These are phyloP conservation scores for Scleromitrula shiraiana DNA, from an alignment of 2,329 filamentous ascomycete genomes.

Conservation along the genomic window DNA sequence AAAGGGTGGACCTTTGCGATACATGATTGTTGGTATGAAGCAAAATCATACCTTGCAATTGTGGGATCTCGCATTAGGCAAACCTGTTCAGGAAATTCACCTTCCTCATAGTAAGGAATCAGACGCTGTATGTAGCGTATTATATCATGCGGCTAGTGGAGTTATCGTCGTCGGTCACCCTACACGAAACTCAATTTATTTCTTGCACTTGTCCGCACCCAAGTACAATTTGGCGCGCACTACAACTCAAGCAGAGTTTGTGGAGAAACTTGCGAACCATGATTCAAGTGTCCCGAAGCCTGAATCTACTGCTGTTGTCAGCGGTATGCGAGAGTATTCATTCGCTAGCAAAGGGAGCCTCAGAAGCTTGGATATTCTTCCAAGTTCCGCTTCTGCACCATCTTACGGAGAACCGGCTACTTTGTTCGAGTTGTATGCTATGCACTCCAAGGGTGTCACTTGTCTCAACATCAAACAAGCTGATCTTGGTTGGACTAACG, in stretches of 20 bases:
- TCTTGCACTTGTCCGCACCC: constrained; percentile 89
- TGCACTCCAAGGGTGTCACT: constrained; percentile 96
- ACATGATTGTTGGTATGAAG: constrained; percentile 96
- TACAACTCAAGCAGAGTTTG: constrained; percentile 82
- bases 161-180: constrained; percentile 95
- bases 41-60: constrained; percentile 98
- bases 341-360: constrained; percentile 80
- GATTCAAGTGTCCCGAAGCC: constrained; percentile 70
- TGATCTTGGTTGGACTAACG: constrained; percentile 84
- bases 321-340: constrained; percentile 90
- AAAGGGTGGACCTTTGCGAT: constrained; percentile 82
- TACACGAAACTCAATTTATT: constrained; percentile 94
- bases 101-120: constrained; percentile 93
- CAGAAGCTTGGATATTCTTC: constrained; percentile 82
- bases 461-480: constrained; percentile 78
- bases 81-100: constrained; percentile 94
- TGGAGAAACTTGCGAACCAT: constrained; percentile 66
- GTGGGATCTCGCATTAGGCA: constrained; percentile 92
- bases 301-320: constrained; percentile 94
- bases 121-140: constrained; percentile 94
- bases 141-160: constrained; percentile 84
- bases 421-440: constrained; percentile 90
- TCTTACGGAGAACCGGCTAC: constrained; percentile 58
- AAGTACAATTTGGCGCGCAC: constrained; percentile 74
- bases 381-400: constrained; percentile 56